Base-by-base conservation (phyloP, 805 yeast species). In the Saccharomycopsis guyanensis region DNA sequence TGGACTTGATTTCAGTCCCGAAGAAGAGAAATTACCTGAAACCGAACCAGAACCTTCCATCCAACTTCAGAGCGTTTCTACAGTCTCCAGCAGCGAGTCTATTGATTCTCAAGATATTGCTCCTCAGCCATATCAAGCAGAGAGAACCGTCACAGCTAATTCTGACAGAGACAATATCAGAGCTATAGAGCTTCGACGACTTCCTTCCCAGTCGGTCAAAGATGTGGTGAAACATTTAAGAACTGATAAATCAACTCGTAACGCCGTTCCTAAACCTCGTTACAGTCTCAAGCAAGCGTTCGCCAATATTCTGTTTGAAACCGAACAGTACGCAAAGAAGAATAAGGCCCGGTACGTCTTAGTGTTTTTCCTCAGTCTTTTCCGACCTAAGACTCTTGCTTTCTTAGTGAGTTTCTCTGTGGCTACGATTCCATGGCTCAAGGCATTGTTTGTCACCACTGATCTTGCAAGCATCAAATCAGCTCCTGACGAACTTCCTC, bases 401-500 rank as follows among this genome's bases (percentile, higher is more conserved):
- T 70, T 87, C 12, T 66, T 89, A 6, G 43, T 80, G 0, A 72
- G 91, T 1, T 66, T 89, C 25, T 66, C 72, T 1, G 68, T 86
- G 16, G 75, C 91, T 3, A 80, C 91, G 86, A 72, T 89, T 13
- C 96, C 96, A 0, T 91, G 96, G 74, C 66, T 84, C 2, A 77
- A 80, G 51, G 81, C 86, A 0, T 66, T 83, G 16, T 86, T 86
- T 59, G 81, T 78, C 7, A 46, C 50, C 2, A 36, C 31, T n/a
- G 23, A 46, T 16, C 37, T 18, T 18, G 40, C 43, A 3, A 62
- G 72, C 50, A 71, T 87, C 20, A 82, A 76, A 4, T 56, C 73
- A 42, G 97, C 97, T 0, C 97, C 97, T 0, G 97, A 91, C 62
- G 70, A 71, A 1, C 69, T 70, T 46, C 97, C 97, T 0, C 89